Percentiles rank a stretch among this genome's conserved stretches.
Evolutionary conservation across 495 filamentous ascomycete genomes (phyloP).

Genomic region (Apodospora peruviana): DNA sequence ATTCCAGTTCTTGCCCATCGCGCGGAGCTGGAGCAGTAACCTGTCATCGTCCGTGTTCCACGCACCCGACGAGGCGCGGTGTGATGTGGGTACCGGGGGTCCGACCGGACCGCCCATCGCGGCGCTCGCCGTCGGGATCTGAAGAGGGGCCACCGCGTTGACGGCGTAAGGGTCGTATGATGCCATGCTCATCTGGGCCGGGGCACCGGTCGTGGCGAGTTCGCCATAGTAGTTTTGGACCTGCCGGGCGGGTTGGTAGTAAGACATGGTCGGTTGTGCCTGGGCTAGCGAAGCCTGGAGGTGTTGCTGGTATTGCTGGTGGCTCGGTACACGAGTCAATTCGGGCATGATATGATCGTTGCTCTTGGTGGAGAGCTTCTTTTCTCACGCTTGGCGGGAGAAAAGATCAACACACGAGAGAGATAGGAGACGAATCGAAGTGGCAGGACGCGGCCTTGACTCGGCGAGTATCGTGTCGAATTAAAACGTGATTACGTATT

Average conservation of each 20-base stretch:
- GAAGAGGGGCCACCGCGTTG: slow-evolving; percentile 27
- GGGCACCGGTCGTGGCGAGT: slow-evolving; percentile 16
- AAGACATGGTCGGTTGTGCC: slow-evolving; percentile 27
- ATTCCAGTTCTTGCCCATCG: slow-evolving; percentile 64
- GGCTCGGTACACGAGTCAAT: slow-evolving; percentile 23
- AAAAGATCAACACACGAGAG: slow-evolving; percentile 1
- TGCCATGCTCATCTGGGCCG: slow-evolving; percentile 19
- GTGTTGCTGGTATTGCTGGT: slow-evolving; percentile 24
- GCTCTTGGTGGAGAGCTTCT: background rate
- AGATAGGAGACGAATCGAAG: slow-evolving; percentile 1
- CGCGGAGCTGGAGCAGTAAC: slow-evolving; percentile 54
- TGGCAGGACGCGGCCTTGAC: slow-evolving; percentile 8
- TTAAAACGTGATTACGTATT: slow-evolving; percentile 21
- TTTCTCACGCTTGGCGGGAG: slow-evolving; percentile 1
- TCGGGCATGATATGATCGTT: slow-evolving; percentile 22
- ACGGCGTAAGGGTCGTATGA: slow-evolving; percentile 35
- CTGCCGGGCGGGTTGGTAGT: slow-evolving; percentile 21
- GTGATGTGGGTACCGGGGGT: slow-evolving; percentile 27
- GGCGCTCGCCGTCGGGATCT: slow-evolving; percentile 21
- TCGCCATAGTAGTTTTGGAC: slow-evolving; percentile 23
- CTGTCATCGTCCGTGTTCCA: slow-evolving; percentile 64
- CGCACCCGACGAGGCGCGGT: slow-evolving; percentile 48
- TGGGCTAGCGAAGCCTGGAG: slow-evolving; percentile 5
- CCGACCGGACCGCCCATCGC: slow-evolving; percentile 28
- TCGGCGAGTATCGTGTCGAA: slow-evolving; percentile 8